Evolutionary conservation across 305 asterid genomes (phyloP).

Genomic region (Solanum hybrid): DNA sequence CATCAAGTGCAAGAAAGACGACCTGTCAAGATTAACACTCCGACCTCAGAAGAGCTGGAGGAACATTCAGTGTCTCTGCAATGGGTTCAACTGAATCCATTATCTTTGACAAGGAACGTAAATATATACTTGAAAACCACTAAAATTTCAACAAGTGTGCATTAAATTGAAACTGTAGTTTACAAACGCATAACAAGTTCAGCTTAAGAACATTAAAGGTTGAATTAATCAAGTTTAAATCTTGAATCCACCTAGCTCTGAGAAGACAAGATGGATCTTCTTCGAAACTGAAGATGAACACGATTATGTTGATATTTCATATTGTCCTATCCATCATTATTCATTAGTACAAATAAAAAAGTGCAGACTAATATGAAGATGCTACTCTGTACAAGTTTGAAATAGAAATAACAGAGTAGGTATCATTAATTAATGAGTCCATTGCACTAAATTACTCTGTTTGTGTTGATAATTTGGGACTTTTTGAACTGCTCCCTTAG

Average conservation of each 20-base stretch:
- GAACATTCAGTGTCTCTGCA: neutral
- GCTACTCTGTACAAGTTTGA: neutral
- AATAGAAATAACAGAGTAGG: neutral
- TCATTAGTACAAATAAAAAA: neutral
- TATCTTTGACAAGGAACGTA: neutral
- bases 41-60: neutral
- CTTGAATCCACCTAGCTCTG: neutral
- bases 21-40: slow-evolving; percentile 42
- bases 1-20: slow-evolving; percentile 71
- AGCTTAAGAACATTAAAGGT: neutral
- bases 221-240: neutral
- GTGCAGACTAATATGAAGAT: neutral
- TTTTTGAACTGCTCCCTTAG: neutral
- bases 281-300: neutral
- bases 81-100: neutral
- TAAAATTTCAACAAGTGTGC: neutral
- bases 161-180: neutral
- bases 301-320: neutral
- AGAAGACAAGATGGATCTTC: neutral
- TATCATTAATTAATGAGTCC: neutral
- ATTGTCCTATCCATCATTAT: neutral
- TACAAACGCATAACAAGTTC: neutral
- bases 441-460: neutral
- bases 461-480: neutral
- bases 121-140: neutral